Conservation (phyloP, 176 grass and related monocot genomes). For the Ensete glaucum region DNA sequence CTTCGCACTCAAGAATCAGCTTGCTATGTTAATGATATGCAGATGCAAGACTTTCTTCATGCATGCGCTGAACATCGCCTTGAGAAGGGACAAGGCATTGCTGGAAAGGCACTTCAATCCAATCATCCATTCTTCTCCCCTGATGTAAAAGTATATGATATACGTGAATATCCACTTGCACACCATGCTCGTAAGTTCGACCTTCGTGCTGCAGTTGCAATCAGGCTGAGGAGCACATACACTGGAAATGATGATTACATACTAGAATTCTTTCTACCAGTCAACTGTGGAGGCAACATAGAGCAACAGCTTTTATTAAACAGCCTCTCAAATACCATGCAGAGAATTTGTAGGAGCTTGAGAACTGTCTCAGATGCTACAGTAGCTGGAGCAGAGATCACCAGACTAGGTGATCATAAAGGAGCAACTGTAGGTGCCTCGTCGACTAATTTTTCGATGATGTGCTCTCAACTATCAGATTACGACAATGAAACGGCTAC, state of each 20-base stretch:
- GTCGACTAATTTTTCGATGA: constrained; percentile 21
- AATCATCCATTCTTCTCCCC: constrained; percentile 49
- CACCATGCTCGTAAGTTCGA: constrained; percentile 59
- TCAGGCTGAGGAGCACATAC: constrained; percentile 44
- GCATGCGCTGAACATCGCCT: constrained; percentile 34
- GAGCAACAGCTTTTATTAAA: constrained; percentile 55
- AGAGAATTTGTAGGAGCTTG: constrained; percentile 40
- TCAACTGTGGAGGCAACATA: constrained; percentile 28
- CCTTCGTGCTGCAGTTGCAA: constrained; percentile 46
- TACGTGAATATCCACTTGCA: constrained; percentile 38
- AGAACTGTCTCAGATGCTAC: constrained; percentile 50
- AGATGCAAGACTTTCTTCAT: constrained; percentile 41
- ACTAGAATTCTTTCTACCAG: constrained; percentile 59
- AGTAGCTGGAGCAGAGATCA: constrained; percentile 23
- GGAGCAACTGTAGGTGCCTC: constrained; percentile 15
- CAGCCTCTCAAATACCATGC: constrained; percentile 31
- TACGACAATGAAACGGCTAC: constrained; percentile 19
- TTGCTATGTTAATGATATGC: constrained; percentile 45
- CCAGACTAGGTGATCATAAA: constrained; percentile 5
- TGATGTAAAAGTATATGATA: constrained; percentile 40
- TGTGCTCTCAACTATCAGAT: constrained; percentile 19
- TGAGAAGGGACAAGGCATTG: constrained; percentile 43
- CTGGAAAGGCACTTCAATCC: constrained; percentile 47
- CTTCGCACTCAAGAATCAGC: constrained; percentile 16
- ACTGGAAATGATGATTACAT: constrained; percentile 50